These are phyloP conservation scores for Starmerella riodocensis DNA, from an alignment of 805 yeast genomes.

Conservation along the genomic window DNA sequence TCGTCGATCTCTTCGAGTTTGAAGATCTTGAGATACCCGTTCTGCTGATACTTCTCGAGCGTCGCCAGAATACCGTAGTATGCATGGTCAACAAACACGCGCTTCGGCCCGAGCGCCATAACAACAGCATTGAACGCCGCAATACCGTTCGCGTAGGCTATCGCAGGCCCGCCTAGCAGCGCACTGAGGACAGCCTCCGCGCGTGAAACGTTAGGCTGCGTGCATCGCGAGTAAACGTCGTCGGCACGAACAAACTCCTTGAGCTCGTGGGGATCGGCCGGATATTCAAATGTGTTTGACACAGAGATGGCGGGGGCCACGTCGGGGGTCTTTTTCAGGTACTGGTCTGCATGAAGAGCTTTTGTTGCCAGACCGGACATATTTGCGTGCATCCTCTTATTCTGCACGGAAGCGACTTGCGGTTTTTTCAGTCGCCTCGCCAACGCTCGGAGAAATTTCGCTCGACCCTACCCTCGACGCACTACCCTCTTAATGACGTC, in stretches of 20 bases:
- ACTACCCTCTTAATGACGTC: too few species aligned
- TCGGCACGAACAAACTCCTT: background rate
- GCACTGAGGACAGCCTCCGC: conserved; percentile 51
- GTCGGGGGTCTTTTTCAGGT: conserved; percentile 24
- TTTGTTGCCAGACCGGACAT: conserved; percentile 4
- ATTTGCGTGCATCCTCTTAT: too few species aligned
- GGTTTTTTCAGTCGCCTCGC: too few species aligned
- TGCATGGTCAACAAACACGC: conserved; percentile 59
- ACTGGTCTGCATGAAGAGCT: conserved; percentile 59
- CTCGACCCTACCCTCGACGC: too few species aligned
- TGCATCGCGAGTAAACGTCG: conserved; percentile 47
- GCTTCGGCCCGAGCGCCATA: conserved; percentile 57
- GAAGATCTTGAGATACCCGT: conserved; percentile 31
- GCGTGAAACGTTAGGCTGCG: conserved; percentile 58
- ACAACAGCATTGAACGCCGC: conserved; percentile 68
- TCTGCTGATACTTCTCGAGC: conserved; percentile 45
- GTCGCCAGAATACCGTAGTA: conserved; percentile 76
- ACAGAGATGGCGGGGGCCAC: conserved; percentile 67
- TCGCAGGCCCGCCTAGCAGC: conserved; percentile 51
- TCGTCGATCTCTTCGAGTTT: conserved; percentile 28
- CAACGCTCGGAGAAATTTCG: too few species aligned
- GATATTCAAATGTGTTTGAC: conserved; percentile 62
- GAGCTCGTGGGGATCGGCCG: conserved; percentile 39
- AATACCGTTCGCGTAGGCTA: conserved; percentile 64
- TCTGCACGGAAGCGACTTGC: too few species aligned